Base-by-base conservation (phyloP, 495 filamentous ascomycete species). In the Trichoderma parareesei region DNA sequence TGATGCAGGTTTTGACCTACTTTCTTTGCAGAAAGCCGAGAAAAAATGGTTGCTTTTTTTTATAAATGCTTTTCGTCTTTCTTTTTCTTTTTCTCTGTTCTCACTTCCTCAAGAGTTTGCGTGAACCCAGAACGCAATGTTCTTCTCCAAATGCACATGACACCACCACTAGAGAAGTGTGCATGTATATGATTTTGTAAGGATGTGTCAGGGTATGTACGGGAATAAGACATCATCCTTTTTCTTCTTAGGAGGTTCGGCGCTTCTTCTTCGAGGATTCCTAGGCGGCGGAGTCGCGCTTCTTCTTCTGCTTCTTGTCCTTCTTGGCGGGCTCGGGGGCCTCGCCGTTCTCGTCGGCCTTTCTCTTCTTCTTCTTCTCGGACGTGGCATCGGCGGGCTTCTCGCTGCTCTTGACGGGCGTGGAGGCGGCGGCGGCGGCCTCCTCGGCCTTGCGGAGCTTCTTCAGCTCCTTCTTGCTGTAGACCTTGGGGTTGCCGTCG, bases 381-480 rank as follows among this genome's bases (percentile, higher is more conserved):
- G 74, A 76, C 74, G 69, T 65, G 37, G 68, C 64, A 40, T 86
- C 86, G 43, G 48, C 71, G 70, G 40, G 69, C 70, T 70, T 80
- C 77, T 67, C 78, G 72, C 77, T 81, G 79, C 73, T 74, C 65
- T 68, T 27, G 5, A 69, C 67, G 6, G 69, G 69, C 65, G 69
- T 66, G 37, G 68, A 63, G 41, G 85, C 86, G 73, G 82, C 83
- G 61, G 77, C 77, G 71, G 67, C 60, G 66, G 69, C 64, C 70
- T 88, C 82, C 68, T 80, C 80, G 27, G 80, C 80, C 76, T 88
- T 88, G 82, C 85, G 87, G 66, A 83, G 79, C 78, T 88, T 89
- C 82, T 91, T 91, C 66, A 88, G 73, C 63, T 88, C 87, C 77
- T 91, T 91, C 80, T 90, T 89, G 75, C 83, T 87, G 66, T 86